Conservation (phyloP, 192 early-diverging fungal genomes). For the Dissophora globulifera region DNA sequence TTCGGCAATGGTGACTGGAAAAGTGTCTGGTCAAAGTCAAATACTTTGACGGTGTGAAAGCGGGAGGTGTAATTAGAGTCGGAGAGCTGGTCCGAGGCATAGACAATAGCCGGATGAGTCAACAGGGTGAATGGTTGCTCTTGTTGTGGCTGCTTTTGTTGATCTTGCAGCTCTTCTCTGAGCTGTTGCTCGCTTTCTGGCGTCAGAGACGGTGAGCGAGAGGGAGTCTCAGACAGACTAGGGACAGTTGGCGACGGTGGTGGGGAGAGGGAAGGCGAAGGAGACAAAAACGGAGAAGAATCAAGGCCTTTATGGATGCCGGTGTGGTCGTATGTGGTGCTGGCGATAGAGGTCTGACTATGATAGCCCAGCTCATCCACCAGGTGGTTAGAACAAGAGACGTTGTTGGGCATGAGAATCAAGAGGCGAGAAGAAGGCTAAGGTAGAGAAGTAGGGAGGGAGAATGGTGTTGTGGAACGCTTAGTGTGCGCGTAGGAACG, state of each 20-base stretch:
- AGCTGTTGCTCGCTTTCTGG: neutral
- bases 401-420: neutral
- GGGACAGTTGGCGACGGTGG: neutral
- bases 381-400: neutral
- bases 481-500: too few relatives aligned
- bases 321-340: neutral
- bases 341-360: neutral
- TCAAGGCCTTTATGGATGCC: neutral
- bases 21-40: slow-evolving; percentile 77
- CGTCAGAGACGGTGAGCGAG: neutral
- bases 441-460: too few relatives aligned
- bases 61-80: slow-evolving; percentile 2
- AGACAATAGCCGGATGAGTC: slow-evolving; percentile 40
- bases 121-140: slow-evolving; percentile 12
- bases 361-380: too few relatives aligned
- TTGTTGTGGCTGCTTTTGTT: too few relatives aligned
- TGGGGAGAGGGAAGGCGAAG: slow-evolving; percentile 1
- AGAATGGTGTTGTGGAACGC: too few relatives aligned
- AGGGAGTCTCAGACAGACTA: neutral
- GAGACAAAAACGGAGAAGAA: neutral
- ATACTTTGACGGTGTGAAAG: slow-evolving; percentile 53
- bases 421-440: too few relatives aligned
- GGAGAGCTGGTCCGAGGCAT: slow-evolving; percentile 18
- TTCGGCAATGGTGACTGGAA: slow-evolving; percentile 71
- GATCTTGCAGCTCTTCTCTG: too few relatives aligned